These are phyloP conservation scores for Vigna reflexopilosa DNA, from an alignment of 306 rosid species.

Conservation along the genomic window DNA sequence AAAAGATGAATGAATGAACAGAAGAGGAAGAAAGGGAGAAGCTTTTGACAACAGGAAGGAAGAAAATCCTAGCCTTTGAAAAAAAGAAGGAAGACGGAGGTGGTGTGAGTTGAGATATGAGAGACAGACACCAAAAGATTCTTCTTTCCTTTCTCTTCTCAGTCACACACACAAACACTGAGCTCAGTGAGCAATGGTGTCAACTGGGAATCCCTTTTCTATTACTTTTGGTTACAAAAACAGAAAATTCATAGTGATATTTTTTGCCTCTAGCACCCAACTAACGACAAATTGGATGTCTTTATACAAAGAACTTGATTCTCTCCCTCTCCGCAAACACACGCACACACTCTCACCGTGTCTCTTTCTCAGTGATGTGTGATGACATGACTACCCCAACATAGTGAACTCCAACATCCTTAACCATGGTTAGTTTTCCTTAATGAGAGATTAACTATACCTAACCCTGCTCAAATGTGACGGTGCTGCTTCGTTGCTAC, in stretches of 20 bases:
- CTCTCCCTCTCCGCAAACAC: constrained; percentile 43
- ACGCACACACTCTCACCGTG: constrained; percentile 2
- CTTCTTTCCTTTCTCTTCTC: constrained; percentile 24
- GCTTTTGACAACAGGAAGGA: constrained; percentile 34
- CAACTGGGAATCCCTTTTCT: constrained; percentile 41
- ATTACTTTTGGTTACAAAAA: constrained; percentile 42
- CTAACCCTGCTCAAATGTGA: background rate
- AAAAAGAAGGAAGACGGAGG: constrained; percentile 17
- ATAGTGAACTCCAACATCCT: constrained; percentile 44
- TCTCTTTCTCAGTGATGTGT: constrained; percentile 40
- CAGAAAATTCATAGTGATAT: constrained; percentile 35
- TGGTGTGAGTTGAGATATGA: constrained; percentile 29
- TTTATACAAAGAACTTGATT: constrained; percentile 63
- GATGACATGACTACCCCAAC: constrained; percentile 44
- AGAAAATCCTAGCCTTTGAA: constrained; percentile 48
- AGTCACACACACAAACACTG: constrained; percentile 6
- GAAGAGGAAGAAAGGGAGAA: constrained; percentile 43
- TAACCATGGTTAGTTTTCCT: constrained; percentile 46
- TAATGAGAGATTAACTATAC: constrained; percentile 23
- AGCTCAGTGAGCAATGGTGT: constrained; percentile 36
- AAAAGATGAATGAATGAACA: constrained; percentile 42
- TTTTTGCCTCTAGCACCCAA: constrained; percentile 26
- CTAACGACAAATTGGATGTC: constrained; percentile 52
- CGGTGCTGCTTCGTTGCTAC: background rate
- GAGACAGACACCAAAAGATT: constrained; percentile 46